Evolutionary conservation across 2,329 filamentous ascomycete species (phyloP).

Genomic region (Dichotomopilus funicola): DNA sequence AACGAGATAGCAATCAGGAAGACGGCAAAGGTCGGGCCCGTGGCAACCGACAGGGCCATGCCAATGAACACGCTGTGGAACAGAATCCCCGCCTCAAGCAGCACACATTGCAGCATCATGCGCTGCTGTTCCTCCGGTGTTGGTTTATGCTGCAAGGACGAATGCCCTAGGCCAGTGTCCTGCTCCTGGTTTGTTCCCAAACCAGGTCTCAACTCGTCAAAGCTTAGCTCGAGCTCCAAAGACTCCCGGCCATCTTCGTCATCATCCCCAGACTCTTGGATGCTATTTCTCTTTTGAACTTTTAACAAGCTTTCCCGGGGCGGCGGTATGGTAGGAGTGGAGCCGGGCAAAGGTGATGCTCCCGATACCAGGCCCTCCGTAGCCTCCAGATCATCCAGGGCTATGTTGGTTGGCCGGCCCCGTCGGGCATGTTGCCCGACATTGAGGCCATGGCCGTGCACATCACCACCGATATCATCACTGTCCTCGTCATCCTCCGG

Average conservation of each 20-base stretch:
- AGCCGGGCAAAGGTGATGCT: slow-evolving; percentile 52
- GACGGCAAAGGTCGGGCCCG: slow-evolving; percentile 70
- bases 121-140: slow-evolving; percentile 55
- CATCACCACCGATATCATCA: slow-evolving; percentile 17
- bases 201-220: slow-evolving; percentile 52
- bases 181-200: slow-evolving; percentile 24
- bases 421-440: slow-evolving; percentile 31
- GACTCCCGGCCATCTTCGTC: slow-evolving; percentile 40
- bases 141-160: slow-evolving; percentile 19
- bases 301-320: slow-evolving; percentile 18
- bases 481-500: slow-evolving; percentile 32
- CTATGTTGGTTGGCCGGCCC: slow-evolving; percentile 43
- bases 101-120: slow-evolving; percentile 67
- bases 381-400: slow-evolving; percentile 45
- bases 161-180: slow-evolving; percentile 10
- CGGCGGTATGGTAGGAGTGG: slow-evolving; percentile 36
- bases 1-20: slow-evolving; percentile 76
- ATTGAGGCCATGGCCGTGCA: slow-evolving; percentile 23
- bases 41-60: slow-evolving; percentile 77
- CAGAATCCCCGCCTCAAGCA: slow-evolving; percentile 76
- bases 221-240: slow-evolving; percentile 49
- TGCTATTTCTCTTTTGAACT: slow-evolving; percentile 20
- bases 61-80: slow-evolving; percentile 84
- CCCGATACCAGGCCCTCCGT: slow-evolving; percentile 52
- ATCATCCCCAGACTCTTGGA: slow-evolving; percentile 18